Base-by-base conservation (phyloP, 2,329 filamentous ascomycete species). In the Sphaerulina vaccinii region DNA sequence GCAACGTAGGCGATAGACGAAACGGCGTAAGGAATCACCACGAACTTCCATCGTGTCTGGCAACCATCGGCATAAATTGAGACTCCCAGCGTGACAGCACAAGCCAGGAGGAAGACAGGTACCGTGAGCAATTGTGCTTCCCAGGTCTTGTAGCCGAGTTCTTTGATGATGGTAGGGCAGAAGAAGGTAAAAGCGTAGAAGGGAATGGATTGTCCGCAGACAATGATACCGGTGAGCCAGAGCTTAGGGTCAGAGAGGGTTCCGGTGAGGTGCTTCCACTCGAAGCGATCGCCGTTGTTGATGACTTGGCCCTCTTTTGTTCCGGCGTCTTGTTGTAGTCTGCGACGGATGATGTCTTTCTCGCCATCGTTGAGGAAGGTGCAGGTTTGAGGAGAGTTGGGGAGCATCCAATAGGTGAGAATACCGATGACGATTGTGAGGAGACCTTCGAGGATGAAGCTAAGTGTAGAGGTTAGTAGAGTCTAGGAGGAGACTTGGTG, bases 111-210 rank as follows among this genome's bases (percentile, higher is more conserved):
- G 52, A 75, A 76, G 1, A 73, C 69, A 0, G 73, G 73, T 3
- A 76, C 72, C n/a, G 72, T 72, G 21, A 75, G 62, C 9, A 75
- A 68, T 49, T 76, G 73, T 3, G 73, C 73, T 33, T 69, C 65
- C 5, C 70, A 68, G 2, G 68, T 64, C 3, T 70, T 70, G 54
- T 73, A 76, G 5, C 73, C 74, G 56, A 76, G 72, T 21, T 68
- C 68, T 24, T 66, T 68, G 51, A 75, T 73, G 55, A 84, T 82
- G 1, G 75, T 75, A 2, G 81, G 81, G 3, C 82, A 66, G 61
- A 83, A 83, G 8, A 78, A 82, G 56, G 73, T 77, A 64, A 82
- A 81, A n/a, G 79, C 79, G 59, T 80, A 65, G 0, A 90, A 76
- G 80, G 90, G 87, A 1, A 84, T 88, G 63, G 89, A 85, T 58